Conservation (phyloP, 2,329 filamentous ascomycete species). For the Pseudogymnoascus sp. region DNA sequence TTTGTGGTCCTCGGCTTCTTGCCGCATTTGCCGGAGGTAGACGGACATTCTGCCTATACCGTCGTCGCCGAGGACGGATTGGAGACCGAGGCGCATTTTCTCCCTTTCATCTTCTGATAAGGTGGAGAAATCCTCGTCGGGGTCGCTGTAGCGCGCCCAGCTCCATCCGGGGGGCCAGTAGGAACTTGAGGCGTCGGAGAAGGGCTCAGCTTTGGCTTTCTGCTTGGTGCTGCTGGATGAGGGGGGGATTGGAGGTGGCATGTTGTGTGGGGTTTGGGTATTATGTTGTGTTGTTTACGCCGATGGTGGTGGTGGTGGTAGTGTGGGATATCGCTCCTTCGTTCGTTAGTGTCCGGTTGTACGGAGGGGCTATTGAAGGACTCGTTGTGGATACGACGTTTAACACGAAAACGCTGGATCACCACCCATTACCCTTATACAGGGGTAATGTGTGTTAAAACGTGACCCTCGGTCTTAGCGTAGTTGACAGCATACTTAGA, state of each 20-base stretch:
- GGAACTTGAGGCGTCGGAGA: background rate
- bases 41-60: background rate
- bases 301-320: background rate
- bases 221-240: background rate
- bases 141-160: constrained; percentile 2
- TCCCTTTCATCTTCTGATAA: background rate
- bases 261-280: background rate
- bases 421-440: no score
- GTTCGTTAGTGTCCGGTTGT: no score
- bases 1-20: background rate
- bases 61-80: background rate
- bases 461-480: no score
- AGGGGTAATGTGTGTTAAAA: no score
- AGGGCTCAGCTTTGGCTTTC: background rate
- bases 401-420: no score
- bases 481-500: no score
- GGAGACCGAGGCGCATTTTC: background rate
- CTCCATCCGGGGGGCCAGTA: background rate
- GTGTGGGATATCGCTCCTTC: no score
- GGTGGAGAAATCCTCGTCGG: background rate
- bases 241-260: background rate
- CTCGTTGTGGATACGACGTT: no score
- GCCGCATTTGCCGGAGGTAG: background rate
- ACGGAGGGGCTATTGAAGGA: no score
- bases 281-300: background rate